phyloP scores from a whole-genome alignment of 345 rosid genomes.

The Eucalyptus victrix region DNA sequence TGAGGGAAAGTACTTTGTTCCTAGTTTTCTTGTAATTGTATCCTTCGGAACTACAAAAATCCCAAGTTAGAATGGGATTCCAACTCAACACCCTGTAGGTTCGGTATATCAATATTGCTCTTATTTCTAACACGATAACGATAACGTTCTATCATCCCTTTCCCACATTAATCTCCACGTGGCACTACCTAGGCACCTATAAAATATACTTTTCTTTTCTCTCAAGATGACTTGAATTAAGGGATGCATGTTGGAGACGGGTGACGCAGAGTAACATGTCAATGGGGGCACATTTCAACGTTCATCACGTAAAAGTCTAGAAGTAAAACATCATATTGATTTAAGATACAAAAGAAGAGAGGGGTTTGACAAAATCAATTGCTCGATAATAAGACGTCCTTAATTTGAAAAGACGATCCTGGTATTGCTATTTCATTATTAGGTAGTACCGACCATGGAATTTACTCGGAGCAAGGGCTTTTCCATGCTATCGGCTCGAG shows the following conservation, averaged over 20 bases:
- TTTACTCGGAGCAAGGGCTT: background rate
- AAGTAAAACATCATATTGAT: background rate
- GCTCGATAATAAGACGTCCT: background rate
- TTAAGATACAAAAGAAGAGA: background rate
- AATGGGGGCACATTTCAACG: background rate
- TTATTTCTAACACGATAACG: background rate
- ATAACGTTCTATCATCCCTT: background rate
- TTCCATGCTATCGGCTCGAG: background rate
- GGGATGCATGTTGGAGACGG: background rate
- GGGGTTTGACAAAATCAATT: background rate
- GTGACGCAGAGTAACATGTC: background rate
- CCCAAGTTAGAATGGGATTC: too few relatives aligned
- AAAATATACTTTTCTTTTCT: background rate
- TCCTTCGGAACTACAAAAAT: too few relatives aligned
- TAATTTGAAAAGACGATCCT: background rate
- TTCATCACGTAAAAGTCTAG: background rate
- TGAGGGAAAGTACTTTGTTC: too few relatives aligned
- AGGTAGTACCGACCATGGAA: background rate
- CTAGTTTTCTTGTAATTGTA: too few relatives aligned
- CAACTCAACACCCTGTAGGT: accelerated
- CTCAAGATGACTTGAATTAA: background rate
- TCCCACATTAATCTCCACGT: background rate
- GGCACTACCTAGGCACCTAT: background rate
- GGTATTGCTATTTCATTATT: background rate
- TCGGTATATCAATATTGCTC: background rate